phyloP scores from a whole-genome alignment of 2,329 filamentous ascomycete species.

The Nigrospora oryzae region DNA sequence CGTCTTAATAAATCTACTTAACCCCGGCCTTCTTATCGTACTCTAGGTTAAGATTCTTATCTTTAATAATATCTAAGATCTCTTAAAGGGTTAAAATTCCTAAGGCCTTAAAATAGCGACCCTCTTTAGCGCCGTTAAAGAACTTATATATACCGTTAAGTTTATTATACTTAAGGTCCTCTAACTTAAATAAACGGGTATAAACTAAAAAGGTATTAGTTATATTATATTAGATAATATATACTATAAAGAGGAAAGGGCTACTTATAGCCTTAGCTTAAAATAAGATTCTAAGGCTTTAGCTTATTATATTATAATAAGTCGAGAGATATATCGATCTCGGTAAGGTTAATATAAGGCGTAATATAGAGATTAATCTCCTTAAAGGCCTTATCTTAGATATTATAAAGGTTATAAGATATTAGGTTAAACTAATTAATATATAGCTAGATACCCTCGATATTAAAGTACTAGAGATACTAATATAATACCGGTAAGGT shows the following conservation, averaged over 20 bases:
- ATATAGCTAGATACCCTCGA: constrained; percentile 8
- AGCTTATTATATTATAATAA: constrained; percentile 15
- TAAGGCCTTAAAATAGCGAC: constrained; percentile 3
- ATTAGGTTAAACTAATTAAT: constrained; percentile 36
- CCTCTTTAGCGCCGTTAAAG: constrained; percentile 4
- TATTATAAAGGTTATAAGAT: constrained; percentile 28
- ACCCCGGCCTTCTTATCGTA: constrained; percentile 9
- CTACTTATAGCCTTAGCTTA: constrained; percentile 12
- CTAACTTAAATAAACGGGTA: constrained; percentile 12
- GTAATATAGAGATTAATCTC: constrained; percentile 11
- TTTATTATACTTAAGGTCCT: constrained; percentile 5
- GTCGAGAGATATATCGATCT: constrained; percentile 17
- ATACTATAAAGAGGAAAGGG: no score
- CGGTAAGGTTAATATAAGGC: constrained; percentile 22
- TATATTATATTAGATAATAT: no score
- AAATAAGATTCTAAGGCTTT: constrained; percentile 14
- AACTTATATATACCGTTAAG: constrained; percentile 7
- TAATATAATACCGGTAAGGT: constrained; percentile 17
- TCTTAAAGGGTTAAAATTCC: constrained; percentile 2
- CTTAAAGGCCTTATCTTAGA: constrained; percentile 13
- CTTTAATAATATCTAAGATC: constrained; percentile 1
- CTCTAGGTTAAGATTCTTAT: not conserved
- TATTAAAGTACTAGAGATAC: constrained; percentile 18
- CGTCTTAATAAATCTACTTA: constrained; percentile 4
- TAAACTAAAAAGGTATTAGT: constrained; percentile 10